These are phyloP conservation scores for Phaffomyces thermotolerans DNA, from an alignment of 805 yeast species.

Conservation along the genomic window DNA sequence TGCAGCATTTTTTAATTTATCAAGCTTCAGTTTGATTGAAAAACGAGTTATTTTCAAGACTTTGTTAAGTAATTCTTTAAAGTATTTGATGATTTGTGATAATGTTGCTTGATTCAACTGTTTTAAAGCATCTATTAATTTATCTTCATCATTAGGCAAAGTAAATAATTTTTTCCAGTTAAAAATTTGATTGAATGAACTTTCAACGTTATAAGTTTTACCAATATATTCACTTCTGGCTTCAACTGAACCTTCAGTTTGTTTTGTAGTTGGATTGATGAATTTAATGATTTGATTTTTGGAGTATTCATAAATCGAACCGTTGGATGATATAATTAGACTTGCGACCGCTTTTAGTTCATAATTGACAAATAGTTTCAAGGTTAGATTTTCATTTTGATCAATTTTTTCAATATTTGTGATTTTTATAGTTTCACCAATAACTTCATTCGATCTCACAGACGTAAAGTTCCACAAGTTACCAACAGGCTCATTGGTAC, in stretches of 20 bases:
- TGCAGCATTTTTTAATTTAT: constrained; percentile 27
- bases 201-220: constrained; percentile 51
- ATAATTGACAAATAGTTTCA: constrained; percentile 59
- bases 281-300: constrained; percentile 41
- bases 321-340: constrained; percentile 40
- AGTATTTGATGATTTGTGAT: constrained; percentile 47
- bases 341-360: constrained; percentile 52
- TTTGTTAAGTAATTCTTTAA: constrained; percentile 45
- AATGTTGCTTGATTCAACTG: constrained; percentile 49
- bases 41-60: constrained; percentile 30
- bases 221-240: constrained; percentile 64
- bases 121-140: constrained; percentile 40
- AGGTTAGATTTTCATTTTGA: constrained; percentile 46
- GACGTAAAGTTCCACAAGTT: constrained; percentile 66
- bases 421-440: constrained; percentile 65
- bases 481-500: constrained; percentile 49
- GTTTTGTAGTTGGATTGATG: constrained; percentile 28
- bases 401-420: constrained; percentile 45
- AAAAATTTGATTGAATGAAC: constrained; percentile 45
- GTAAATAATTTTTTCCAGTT: constrained; percentile 39
- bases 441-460: constrained; percentile 59
- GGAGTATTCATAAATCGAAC: constrained; percentile 40
- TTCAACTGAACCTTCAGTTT: constrained; percentile 41
- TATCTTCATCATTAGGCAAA: constrained; percentile 34
- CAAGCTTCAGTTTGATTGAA: constrained; percentile 15